Conservation (phyloP, 805 yeast species). For the Saccharomyces jurei region DNA sequence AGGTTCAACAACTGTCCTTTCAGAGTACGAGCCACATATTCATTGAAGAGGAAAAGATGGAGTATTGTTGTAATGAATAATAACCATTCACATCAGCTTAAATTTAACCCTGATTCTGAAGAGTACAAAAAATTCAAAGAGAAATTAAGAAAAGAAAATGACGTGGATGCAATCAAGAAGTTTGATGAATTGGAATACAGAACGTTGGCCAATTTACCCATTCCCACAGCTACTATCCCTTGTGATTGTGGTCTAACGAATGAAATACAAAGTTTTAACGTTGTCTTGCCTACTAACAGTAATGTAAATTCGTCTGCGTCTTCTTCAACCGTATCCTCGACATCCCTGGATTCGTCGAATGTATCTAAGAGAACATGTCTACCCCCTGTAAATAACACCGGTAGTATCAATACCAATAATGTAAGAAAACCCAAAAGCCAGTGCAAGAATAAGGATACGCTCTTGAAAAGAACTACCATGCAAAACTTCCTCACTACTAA, state of each 20-base stretch:
- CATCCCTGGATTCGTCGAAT: background rate
- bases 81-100: conserved; percentile 47
- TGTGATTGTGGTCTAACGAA: conserved; percentile 33
- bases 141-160: conserved; percentile 19
- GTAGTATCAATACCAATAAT: conserved; percentile 8
- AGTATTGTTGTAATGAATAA: conserved; percentile 53
- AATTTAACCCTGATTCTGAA: conserved; percentile 29
- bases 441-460: conserved; percentile 9
- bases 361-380: background rate
- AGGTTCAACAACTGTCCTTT: conserved; percentile 48
- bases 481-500: conserved; percentile 10
- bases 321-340: background rate
- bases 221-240: conserved; percentile 25
- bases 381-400: conserved; percentile 3
- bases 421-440: conserved; percentile 5
- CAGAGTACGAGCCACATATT: conserved; percentile 54
- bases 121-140: conserved; percentile 31
- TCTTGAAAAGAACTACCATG: conserved; percentile 14
- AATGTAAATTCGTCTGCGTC: background rate
- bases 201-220: conserved; percentile 26
- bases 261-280: conserved; percentile 30
- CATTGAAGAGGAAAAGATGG: conserved; percentile 47
- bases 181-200: conserved; percentile 32
- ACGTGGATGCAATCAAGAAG: conserved; percentile 28
- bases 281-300: conserved; percentile 23